A percentile compares a stretch with the other conserved stretches of the same genome.
phyloP scores from a whole-genome alignment of 345 rosid genomes.

The Dipteronia sinensis region DNA sequence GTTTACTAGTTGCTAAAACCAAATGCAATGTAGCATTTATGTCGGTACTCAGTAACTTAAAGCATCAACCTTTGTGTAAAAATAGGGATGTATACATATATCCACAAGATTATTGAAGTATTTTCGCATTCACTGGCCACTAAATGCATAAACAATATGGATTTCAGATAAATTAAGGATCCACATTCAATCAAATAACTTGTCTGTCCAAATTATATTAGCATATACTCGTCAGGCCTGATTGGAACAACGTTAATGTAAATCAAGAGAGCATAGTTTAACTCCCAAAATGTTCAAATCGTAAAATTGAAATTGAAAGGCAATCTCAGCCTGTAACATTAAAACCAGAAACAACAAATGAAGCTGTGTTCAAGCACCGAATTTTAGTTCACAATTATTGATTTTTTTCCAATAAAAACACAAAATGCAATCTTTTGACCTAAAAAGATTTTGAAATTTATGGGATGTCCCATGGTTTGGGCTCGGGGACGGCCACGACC shows the following conservation, averaged over 20 bases:
- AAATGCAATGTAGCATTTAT: background rate
- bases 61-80: background rate
- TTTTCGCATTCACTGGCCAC: background rate
- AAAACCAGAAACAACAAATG: background rate
- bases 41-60: background rate
- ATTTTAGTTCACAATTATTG: slow-evolving; percentile 14
- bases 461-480: slow-evolving; percentile 96
- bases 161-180: background rate
- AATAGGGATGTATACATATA: background rate
- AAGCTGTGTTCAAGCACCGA: slow-evolving; percentile 7
- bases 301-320: background rate
- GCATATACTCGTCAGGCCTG: background rate
- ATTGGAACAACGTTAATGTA: background rate
- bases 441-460: slow-evolving; percentile 31
- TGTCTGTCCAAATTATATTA: background rate
- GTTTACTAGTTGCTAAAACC: background rate
- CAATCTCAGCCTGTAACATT: slow-evolving; percentile 1
- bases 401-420: slow-evolving; percentile 9
- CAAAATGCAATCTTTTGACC: background rate
- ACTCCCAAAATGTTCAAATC: background rate
- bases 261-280: background rate
- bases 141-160: background rate
- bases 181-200: background rate
- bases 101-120: background rate
- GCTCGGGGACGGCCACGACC: slow-evolving; percentile 97